Evolutionary conservation across 148 eudicot species (phyloP), one percentile per base, ranked within the genome.

Genomic region (Heliamphora exappendiculata): DNA sequence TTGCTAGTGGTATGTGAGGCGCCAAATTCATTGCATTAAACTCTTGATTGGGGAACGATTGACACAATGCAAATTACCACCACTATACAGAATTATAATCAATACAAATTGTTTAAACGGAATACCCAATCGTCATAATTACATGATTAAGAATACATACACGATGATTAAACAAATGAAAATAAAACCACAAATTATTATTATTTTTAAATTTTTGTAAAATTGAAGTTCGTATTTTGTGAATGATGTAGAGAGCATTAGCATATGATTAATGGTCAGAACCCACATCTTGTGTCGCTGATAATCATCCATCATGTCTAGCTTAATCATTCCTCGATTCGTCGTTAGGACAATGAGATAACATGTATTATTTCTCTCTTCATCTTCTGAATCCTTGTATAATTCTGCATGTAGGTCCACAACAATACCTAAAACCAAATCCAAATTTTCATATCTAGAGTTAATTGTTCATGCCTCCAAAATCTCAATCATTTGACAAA

Each of bases 291-390:
- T 90, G 84, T 89, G 88, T 70, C 83, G 82, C 70, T 84, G 84
- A 77, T 89, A 88, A 81, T 95, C 91, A 39, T 89, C 87, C 62
- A 77, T 84, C 97, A 95, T 92, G 73, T 95, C 97, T 31, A 95
- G 77, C 85, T 89, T 95, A 51, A 89, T 82, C 45, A 85, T 80
- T 36, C 97, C 98, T 42, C 79, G 81, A 62, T 89, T 83, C 0
- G 98, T 92, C 5, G 86, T 89, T 76, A 95, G 60, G 31, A 88
- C 93, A 20, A 95, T 82, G 53, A 88, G 92, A 70, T 90, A 95
- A 75, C 98, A 90, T 33, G 92, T 91, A n/a, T 87, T 87, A 16
- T 28, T 78, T 55, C 31, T 37, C 31, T 90, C 92, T 9, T 82
- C 89, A 0, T 81, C 88, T 78, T 82, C 82, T 50, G 89, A 73